Evolutionary conservation across 2,329 filamentous ascomycete species (phyloP).

Genomic region (Colletotrichum tropicale): DNA sequence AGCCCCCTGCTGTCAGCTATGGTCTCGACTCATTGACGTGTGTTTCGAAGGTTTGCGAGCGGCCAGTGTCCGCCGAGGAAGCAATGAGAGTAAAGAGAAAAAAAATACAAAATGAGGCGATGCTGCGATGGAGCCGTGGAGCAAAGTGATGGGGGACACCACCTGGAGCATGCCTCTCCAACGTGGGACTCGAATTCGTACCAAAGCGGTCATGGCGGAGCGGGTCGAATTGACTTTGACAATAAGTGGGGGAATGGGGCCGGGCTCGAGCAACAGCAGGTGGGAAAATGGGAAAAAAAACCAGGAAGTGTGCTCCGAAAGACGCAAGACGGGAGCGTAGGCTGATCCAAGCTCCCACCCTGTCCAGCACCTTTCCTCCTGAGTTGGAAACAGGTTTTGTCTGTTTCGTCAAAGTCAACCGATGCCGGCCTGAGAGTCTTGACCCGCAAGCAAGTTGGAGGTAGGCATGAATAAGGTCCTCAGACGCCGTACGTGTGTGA

Average conservation of each 20-base stretch:
- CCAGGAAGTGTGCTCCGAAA: background rate
- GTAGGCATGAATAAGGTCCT: background rate
- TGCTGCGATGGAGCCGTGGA: background rate
- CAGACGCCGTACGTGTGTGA: background rate
- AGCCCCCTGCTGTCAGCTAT: background rate
- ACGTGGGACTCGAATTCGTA: background rate
- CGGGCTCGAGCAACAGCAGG: background rate
- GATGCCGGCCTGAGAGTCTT: background rate
- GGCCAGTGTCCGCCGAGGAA: background rate
- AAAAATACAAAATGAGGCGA: background rate
- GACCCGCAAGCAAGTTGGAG: background rate
- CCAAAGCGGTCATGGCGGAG: background rate
- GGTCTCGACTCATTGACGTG: background rate
- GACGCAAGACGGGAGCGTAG: background rate
- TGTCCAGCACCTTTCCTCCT: background rate
- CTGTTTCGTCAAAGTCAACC: background rate
- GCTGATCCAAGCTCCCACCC: background rate
- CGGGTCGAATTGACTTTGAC: constrained; percentile 5
- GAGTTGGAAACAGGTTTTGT: background rate
- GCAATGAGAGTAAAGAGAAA: background rate
- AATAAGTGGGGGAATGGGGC: background rate
- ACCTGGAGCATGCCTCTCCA: background rate
- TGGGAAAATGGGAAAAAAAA: background rate
- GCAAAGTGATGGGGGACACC: background rate
- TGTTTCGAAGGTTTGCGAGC: background rate